These are phyloP conservation scores for Ascoidea rubescens DNA, from an alignment of 805 yeast genomes.

Conservation along the genomic window DNA sequence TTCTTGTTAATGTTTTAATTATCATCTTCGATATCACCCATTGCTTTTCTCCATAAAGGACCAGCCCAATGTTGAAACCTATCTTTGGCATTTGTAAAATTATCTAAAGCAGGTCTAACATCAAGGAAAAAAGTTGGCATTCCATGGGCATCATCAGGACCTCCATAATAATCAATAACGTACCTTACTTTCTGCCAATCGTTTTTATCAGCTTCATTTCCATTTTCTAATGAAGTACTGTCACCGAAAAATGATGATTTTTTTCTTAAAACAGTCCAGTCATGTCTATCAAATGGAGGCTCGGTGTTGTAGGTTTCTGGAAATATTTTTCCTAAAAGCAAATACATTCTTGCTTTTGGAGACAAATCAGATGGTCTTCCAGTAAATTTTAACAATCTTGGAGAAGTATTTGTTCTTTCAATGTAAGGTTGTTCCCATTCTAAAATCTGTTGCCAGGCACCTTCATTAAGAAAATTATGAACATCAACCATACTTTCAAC, in stretches of 20 bases:
- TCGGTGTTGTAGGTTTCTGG: conserved; percentile 61
- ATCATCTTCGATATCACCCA: conserved; percentile 31
- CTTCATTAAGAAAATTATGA: conserved; percentile 91
- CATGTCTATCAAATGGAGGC: conserved; percentile 96
- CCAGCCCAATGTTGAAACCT: conserved; percentile 54
- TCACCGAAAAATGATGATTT: conserved; percentile 13
- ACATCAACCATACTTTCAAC: conserved; percentile 95
- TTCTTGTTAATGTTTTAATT: neutral
- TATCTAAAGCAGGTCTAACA: conserved; percentile 90
- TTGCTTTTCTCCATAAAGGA: conserved; percentile 56
- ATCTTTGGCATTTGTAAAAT: conserved; percentile 45
- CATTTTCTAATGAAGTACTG: conserved; percentile 4
- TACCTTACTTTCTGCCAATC: conserved; percentile 69
- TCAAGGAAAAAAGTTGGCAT: conserved; percentile 87
- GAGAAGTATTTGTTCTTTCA: conserved; percentile 36
- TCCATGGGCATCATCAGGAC: conserved; percentile 77
- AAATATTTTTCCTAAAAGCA: conserved; percentile 49
- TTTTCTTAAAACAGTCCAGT: conserved; percentile 87
- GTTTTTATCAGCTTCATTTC: conserved; percentile 17
- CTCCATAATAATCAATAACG: conserved; percentile 92
- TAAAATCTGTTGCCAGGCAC: conserved; percentile 91
- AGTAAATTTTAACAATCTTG: conserved; percentile 73
- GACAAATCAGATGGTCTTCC: conserved; percentile 83
- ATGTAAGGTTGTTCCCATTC: conserved; percentile 81
- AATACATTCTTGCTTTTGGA: conserved; percentile 70